Conservation (phyloP, 148 eudicot genomes). For the Camellia granthamiana region DNA sequence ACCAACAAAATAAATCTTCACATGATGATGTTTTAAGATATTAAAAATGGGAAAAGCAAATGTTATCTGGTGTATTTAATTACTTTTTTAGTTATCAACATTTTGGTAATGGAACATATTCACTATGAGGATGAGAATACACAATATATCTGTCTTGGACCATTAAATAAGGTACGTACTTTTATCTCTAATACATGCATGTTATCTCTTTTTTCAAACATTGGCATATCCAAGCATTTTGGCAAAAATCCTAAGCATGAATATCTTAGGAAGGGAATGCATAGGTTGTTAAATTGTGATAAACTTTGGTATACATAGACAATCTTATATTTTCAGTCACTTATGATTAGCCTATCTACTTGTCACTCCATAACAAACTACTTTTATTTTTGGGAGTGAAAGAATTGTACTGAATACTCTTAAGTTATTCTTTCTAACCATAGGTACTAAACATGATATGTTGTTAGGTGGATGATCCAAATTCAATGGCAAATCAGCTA, state of each 20-base stretch:
- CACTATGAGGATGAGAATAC: constrained; percentile 46
- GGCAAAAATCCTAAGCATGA: too few relatives aligned
- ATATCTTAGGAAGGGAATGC: too few relatives aligned
- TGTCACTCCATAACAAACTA: background rate
- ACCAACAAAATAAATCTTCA: too few relatives aligned
- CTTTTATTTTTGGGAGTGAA: background rate
- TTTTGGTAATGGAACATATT: constrained; percentile 33
- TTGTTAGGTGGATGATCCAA: constrained; percentile 34
- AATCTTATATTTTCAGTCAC: background rate
- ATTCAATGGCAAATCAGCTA: constrained; percentile 20
- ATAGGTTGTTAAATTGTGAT: background rate
- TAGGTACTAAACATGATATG: constrained; percentile 42
- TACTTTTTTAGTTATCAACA: too few relatives aligned
- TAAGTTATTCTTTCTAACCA: background rate
- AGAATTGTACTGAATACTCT: background rate
- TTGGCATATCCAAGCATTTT: background rate
- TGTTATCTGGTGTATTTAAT: too few relatives aligned
- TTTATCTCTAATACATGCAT: background rate
- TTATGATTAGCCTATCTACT: background rate
- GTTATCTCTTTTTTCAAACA: background rate
- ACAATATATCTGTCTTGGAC: constrained; percentile 41
- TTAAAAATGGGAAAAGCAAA: too few relatives aligned
- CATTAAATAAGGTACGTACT: constrained; percentile 37
- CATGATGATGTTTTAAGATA: too few relatives aligned
- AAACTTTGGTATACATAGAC: background rate